Conservation (phyloP, 169 alveolate genomes). For the Plasmodium chabaudi region DNA sequence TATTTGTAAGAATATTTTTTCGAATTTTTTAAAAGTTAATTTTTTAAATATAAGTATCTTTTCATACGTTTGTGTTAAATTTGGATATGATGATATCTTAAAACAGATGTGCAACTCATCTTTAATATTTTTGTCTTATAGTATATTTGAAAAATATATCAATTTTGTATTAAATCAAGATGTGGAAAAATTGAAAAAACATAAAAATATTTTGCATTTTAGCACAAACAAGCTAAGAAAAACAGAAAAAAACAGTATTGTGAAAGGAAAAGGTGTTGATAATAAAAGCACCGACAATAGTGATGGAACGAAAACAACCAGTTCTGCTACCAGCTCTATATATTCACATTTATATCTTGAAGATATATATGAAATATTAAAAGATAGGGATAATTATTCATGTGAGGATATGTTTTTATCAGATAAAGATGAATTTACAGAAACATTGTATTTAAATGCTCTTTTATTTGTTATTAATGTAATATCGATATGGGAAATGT, state of each 20-base stretch:
- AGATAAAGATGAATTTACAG: constrained; percentile 46
- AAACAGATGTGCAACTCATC: constrained; percentile 38
- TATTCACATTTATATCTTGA: constrained; percentile 16
- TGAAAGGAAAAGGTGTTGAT: no score
- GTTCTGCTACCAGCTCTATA: background rate
- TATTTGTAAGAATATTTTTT: constrained; percentile 54
- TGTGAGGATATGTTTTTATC: constrained; percentile 11
- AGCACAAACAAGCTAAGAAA: constrained; percentile 1
- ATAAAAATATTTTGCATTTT: constrained; percentile 23
- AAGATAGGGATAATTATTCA: background rate
- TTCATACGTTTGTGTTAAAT: constrained; percentile 45
- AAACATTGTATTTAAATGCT: constrained; percentile 42
- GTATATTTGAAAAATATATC: constrained; percentile 55
- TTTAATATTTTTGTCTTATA: constrained; percentile 36
- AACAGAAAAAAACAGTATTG: background rate
- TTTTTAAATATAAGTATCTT: constrained; percentile 40
- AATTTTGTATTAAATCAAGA: constrained; percentile 47
- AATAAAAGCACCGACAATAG: background rate
- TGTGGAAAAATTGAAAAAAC: constrained; percentile 17
- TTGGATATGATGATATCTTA: constrained; percentile 53
- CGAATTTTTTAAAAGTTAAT: constrained; percentile 46
- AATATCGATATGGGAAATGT: constrained; percentile 64
- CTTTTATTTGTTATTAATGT: constrained; percentile 62
- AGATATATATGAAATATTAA: constrained; percentile 47
- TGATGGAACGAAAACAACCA: background rate